Evolutionary conservation across 176 grass and related monocot species (phyloP).

Genomic region (Ensete ventricosum): DNA sequence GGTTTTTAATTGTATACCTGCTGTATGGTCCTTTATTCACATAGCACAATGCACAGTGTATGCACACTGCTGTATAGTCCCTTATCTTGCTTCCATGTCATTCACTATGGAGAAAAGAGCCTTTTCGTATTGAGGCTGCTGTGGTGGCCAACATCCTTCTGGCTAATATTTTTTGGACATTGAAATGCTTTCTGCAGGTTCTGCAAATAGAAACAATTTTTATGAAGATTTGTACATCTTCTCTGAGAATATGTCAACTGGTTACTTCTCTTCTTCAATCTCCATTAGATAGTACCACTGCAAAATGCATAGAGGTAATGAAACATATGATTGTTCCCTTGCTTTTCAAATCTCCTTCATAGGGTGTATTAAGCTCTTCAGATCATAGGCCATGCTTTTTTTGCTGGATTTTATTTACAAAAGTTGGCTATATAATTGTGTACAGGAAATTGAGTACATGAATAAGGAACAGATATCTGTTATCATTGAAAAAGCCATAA

Average conservation of each 20-base stretch:
- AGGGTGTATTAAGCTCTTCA: not conserved
- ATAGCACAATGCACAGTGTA: not conserved
- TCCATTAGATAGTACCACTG: conserved; percentile 30
- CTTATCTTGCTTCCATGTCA: too few species aligned
- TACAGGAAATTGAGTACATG: conserved; percentile 53
- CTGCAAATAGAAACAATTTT: conserved; percentile 67
- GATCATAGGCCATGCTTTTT: not conserved
- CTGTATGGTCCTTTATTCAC: not conserved
- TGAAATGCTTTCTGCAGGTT: conserved; percentile 43
- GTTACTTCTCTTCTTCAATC: conserved; percentile 45
- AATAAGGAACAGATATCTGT: conserved; percentile 47
- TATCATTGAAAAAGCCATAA: conserved; percentile 41
- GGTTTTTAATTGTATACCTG: not conserved
- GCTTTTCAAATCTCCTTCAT: not conserved
- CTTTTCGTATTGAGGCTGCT: not conserved
- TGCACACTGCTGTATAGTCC: too few species aligned
- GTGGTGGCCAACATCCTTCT: not conserved
- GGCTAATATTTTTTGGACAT: not conserved
- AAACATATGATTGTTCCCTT: not conserved
- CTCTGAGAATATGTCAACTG: conserved; percentile 59
- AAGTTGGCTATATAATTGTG: not conserved
- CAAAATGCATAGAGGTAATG: conserved; percentile 74
- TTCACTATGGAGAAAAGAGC: not conserved
- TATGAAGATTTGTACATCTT: conserved; percentile 55
- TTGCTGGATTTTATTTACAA: not conserved